phyloP scores from a whole-genome alignment of 129 eudicot species.

The Flaveria brownii region DNA sequence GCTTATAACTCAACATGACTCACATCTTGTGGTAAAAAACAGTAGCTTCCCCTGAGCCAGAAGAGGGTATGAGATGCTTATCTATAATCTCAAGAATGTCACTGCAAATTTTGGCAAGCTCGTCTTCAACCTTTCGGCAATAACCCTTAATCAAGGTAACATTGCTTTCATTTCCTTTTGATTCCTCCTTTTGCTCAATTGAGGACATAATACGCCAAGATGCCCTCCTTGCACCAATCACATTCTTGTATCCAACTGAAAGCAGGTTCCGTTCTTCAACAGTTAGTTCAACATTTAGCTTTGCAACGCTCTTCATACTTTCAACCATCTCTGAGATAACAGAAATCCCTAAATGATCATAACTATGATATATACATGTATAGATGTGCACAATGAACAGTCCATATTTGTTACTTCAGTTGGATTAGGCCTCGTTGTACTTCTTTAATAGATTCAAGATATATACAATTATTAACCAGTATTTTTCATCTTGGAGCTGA shows the following conservation, averaged over 20 bases:
- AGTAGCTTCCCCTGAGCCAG: slow-evolving; percentile 84
- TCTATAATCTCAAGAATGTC: slow-evolving; percentile 87
- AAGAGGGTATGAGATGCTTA: slow-evolving; percentile 72
- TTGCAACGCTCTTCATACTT: slow-evolving; percentile 85
- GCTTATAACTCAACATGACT: slow-evolving; percentile 33
- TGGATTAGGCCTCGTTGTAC: slow-evolving; percentile 8
- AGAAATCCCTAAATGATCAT: slow-evolving; percentile 1
- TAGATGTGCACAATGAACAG: neutral
- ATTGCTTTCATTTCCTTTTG: slow-evolving; percentile 76
- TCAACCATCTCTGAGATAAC: slow-evolving; percentile 85
- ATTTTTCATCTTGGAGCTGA: neutral
- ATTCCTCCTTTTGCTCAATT: slow-evolving; percentile 91
- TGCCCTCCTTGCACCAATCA: slow-evolving; percentile 88
- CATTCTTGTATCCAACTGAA: slow-evolving; percentile 94
- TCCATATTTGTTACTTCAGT: slow-evolving; percentile 5
- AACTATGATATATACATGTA: neutral
- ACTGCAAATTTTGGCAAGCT: slow-evolving; percentile 77
- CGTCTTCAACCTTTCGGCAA: slow-evolving; percentile 90
- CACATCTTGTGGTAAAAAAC: slow-evolving; percentile 91
- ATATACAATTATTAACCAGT: neutral
- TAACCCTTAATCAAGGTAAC: slow-evolving; percentile 78
- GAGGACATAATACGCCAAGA: slow-evolving; percentile 99
- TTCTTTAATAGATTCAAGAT: neutral
- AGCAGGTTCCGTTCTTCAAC: slow-evolving; percentile 93
- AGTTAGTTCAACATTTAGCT: slow-evolving; percentile 78